These are phyloP conservation scores for Sugiyamaella smithiae DNA, from an alignment of 805 yeast species.

Conservation along the genomic window DNA sequence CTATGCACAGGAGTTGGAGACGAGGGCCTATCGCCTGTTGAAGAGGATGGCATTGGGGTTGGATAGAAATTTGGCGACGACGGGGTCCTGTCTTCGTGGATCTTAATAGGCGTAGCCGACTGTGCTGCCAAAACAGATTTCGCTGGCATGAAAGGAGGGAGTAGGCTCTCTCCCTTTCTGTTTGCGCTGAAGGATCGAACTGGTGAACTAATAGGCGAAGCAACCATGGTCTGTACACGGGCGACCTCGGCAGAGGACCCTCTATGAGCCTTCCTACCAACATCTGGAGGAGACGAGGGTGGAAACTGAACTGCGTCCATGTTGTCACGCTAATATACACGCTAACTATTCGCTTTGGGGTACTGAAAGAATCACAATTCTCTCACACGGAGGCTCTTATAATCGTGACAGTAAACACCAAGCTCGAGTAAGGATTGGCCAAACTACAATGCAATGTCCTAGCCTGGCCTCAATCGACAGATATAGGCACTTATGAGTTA, in stretches of 20 bases:
- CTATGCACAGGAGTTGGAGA: slow-evolving; percentile 15
- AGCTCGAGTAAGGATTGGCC: background rate
- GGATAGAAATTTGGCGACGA: slow-evolving; percentile 28
- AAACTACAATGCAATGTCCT: background rate
- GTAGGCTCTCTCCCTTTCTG: slow-evolving; percentile 9
- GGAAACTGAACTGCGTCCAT: slow-evolving; percentile 40
- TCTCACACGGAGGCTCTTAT: too few species aligned
- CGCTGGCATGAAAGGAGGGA: slow-evolving; percentile 22
- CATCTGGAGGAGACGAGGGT: slow-evolving; percentile 48
- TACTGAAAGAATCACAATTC: too few species aligned
- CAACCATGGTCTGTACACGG: background rate
- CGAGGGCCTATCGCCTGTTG: slow-evolving; percentile 15
- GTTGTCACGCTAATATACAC: background rate
- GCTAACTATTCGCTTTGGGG: too few species aligned
- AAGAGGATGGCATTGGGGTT: slow-evolving; percentile 32
- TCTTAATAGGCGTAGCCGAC: slow-evolving; percentile 9
- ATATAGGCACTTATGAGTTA: background rate
- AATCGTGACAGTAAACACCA: background rate
- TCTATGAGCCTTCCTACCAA: background rate
- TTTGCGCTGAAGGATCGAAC: background rate
- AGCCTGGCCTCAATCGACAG: background rate
- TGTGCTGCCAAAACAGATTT: background rate
- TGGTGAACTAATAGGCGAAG: slow-evolving; percentile 3
- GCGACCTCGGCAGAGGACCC: background rate
- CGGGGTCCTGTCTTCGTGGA: slow-evolving; percentile 17